These are phyloP conservation scores for Ploettnerulaceae sp. DNA, from an alignment of 2,329 filamentous ascomycete species.

Conservation along the genomic window DNA sequence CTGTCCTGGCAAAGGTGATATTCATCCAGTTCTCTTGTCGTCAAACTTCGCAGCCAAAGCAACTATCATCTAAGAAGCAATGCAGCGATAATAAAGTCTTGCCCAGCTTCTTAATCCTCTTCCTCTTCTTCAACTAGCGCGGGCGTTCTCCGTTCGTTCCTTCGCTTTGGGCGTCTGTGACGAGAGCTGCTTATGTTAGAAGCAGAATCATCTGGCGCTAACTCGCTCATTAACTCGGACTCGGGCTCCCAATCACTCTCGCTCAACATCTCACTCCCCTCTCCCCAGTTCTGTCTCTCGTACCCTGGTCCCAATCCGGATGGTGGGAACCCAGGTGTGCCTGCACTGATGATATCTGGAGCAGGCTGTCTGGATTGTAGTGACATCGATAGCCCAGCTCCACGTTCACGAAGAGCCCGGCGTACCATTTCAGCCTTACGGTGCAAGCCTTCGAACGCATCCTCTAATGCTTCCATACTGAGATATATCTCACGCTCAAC, in stretches of 20 bases:
- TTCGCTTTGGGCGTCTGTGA: constrained; percentile 61
- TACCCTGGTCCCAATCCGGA: constrained; percentile 32
- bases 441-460: constrained; percentile 90
- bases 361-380: constrained; percentile 28
- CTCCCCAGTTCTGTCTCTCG: constrained; percentile 30
- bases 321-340: constrained; percentile 38
- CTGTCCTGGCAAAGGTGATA: too few relatives aligned
- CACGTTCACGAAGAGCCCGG: constrained; percentile 72
- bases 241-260: constrained; percentile 33
- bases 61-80: too few relatives aligned
- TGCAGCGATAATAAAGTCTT: too few relatives aligned
- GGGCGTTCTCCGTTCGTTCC: constrained; percentile 64
- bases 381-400: constrained; percentile 58
- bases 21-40: too few relatives aligned
- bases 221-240: constrained; percentile 51
- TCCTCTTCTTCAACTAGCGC: constrained; percentile 68
- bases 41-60: too few relatives aligned
- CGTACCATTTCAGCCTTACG: constrained; percentile 77
- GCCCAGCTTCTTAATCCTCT: constrained; percentile 34
- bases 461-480: constrained; percentile 91
- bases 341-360: constrained; percentile 37
- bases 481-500: constrained; percentile 89
- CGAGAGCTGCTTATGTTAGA: constrained; percentile 74
- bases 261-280: constrained; percentile 44
- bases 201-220: constrained; percentile 74